Conservation (phyloP, 441 rosid genomes). For the Adansonia rubrostipa region DNA sequence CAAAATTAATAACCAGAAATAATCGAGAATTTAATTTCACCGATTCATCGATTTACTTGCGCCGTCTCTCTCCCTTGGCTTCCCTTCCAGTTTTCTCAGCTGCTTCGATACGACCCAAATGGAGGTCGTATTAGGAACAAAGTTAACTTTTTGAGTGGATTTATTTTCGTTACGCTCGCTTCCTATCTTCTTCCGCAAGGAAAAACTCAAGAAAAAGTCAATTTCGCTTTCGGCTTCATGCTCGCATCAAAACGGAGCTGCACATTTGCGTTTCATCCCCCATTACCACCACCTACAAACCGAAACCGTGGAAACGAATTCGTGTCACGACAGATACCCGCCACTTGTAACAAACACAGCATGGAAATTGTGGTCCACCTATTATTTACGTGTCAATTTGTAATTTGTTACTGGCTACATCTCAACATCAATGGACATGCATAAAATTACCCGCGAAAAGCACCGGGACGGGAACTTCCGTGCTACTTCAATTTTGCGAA, state of each 20-base stretch:
- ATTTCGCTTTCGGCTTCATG: not conserved
- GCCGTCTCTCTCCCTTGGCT: slow-evolving; percentile 3
- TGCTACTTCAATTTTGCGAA: too few relatives aligned
- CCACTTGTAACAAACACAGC: too few relatives aligned
- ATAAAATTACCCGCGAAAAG: too few relatives aligned
- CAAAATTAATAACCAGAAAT: slow-evolving; percentile 1
- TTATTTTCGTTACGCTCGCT: not conserved
- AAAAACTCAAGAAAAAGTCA: not conserved
- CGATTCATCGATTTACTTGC: slow-evolving; percentile 7
- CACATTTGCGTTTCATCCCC: not conserved
- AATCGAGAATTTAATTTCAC: not conserved
- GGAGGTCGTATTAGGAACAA: slow-evolving; percentile 7
- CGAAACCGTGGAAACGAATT: not conserved
- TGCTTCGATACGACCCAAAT: slow-evolving; percentile 8
- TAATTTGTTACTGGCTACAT: too few relatives aligned
- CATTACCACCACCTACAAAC: not conserved
- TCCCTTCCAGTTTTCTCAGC: slow-evolving; percentile 1
- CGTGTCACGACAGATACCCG: slow-evolving; percentile 18
- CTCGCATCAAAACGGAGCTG: not conserved
- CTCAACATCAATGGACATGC: too few relatives aligned
- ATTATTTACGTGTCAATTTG: too few relatives aligned
- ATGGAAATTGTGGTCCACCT: too few relatives aligned
- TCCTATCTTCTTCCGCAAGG: not conserved
- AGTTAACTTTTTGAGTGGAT: not conserved
- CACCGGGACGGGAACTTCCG: too few relatives aligned